phyloP scores from a whole-genome alignment of 2,329 filamentous ascomycete genomes.

The Aspergillus sp. region DNA sequence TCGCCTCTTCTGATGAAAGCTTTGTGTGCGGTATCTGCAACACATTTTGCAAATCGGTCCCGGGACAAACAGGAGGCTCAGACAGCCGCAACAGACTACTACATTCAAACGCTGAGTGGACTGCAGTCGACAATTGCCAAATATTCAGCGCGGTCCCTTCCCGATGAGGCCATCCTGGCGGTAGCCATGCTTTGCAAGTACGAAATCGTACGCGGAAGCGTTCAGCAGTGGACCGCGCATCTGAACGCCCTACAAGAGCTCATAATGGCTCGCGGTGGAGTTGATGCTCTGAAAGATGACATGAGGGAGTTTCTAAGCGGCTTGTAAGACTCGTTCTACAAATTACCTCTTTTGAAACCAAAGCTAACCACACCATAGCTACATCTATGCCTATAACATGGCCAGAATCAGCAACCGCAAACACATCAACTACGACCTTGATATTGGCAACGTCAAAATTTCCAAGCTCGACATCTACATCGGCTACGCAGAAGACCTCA shows the following conservation, averaged over 20 bases:
- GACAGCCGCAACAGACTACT: constrained; percentile 36
- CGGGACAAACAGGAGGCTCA: constrained; percentile 25
- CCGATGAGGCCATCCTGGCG: constrained; percentile 37
- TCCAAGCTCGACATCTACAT: constrained; percentile 41
- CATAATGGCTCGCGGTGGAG: constrained; percentile 36
- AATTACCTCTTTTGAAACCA: not conserved
- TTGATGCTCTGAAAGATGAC: constrained; percentile 31
- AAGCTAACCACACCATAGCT: constrained; percentile 23
- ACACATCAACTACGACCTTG: constrained; percentile 22
- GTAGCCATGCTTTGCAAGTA: constrained; percentile 43
- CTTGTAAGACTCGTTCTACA: constrained; percentile 28
- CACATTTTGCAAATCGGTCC: constrained; percentile 38
- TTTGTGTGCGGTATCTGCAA: constrained; percentile 40
- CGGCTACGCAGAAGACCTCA: constrained; percentile 40
- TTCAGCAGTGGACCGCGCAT: constrained; percentile 42
- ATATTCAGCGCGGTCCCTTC: constrained; percentile 17
- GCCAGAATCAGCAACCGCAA: constrained; percentile 36
- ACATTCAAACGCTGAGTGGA: constrained; percentile 36
- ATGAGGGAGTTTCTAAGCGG: constrained; percentile 37
- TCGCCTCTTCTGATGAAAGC: constrained; percentile 41
- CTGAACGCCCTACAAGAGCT: constrained; percentile 37
- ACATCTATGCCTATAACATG: constrained; percentile 38
- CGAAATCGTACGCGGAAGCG: constrained; percentile 40
- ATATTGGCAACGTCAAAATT: constrained; percentile 25
- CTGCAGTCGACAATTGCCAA: constrained; percentile 30